These are phyloP conservation scores for Halocafeteria seosinensis DNA, from an alignment of 108 stramenopile genomes.

Conservation along the genomic window DNA sequence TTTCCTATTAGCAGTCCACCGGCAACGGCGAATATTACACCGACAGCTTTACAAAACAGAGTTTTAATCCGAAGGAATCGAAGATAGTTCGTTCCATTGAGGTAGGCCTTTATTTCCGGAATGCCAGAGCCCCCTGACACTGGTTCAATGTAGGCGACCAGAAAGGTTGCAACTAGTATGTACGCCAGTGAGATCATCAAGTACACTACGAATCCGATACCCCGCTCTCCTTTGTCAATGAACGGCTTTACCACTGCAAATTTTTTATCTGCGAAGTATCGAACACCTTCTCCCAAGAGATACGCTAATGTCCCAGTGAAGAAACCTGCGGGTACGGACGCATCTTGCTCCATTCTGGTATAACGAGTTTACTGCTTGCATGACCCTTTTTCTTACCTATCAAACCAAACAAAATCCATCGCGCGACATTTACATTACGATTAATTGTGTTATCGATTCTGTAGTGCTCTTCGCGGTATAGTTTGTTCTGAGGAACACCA, in stretches of 20 bases:
- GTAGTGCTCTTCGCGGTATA: background rate
- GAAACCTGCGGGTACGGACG: too few relatives aligned
- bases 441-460: background rate
- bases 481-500: background rate
- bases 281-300: background rate
- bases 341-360: too few relatives aligned
- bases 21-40: constrained; percentile 75
- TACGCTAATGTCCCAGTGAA: background rate
- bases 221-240: too few relatives aligned
- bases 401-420: background rate
- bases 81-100: constrained; percentile 79
- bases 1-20: constrained; percentile 89
- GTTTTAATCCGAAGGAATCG: constrained; percentile 72
- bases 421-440: background rate
- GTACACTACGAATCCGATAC: background rate
- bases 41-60: constrained; percentile 71
- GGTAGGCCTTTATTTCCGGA: constrained; percentile 55
- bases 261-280: background rate
- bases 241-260: background rate
- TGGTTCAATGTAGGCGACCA: background rate
- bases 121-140: background rate
- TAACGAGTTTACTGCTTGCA: too few relatives aligned
- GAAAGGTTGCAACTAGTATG: background rate
- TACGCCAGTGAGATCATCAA: background rate
- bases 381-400: too few relatives aligned